Percentiles rank a stretch among this genome's conserved stretches.
Conservation (phyloP, 2,329 filamentous ascomycete genomes). For the Penicillium sp. region DNA sequence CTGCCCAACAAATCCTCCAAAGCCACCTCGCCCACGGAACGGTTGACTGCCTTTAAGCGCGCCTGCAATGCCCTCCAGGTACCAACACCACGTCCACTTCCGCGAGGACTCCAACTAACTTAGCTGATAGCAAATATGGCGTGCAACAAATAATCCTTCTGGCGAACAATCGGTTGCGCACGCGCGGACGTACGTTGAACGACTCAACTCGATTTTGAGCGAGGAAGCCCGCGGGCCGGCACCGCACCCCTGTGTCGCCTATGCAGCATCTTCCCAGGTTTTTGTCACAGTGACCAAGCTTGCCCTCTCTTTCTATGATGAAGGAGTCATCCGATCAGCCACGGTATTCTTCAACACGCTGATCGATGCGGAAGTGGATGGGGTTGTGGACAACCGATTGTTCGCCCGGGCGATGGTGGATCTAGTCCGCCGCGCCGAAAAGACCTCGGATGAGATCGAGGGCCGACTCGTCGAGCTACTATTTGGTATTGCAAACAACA, state of each 20-base stretch:
- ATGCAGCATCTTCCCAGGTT: slow-evolving; percentile 80
- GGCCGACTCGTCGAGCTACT: slow-evolving; percentile 86
- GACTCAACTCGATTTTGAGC: slow-evolving; percentile 66
- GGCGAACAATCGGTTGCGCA: slow-evolving; percentile 53
- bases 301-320: slow-evolving; percentile 77
- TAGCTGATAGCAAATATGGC: slow-evolving; percentile 56
- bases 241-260: slow-evolving; percentile 87
- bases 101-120: slow-evolving; percentile 4
- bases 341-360: slow-evolving; percentile 85
- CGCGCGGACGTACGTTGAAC: slow-evolving; percentile 54
- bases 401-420: slow-evolving; percentile 88
- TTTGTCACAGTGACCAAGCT: slow-evolving; percentile 89
- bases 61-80: slow-evolving; percentile 60
- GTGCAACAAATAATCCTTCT: slow-evolving; percentile 52
- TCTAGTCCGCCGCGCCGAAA: slow-evolving; percentile 69
- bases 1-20: slow-evolving; percentile 52
- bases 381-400: slow-evolving; percentile 79
- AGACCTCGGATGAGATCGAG: slow-evolving; percentile 74
- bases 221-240: slow-evolving; percentile 86
- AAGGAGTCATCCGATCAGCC: slow-evolving; percentile 79
- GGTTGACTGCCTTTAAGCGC: slow-evolving; percentile 60
- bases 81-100: slow-evolving; percentile 4
- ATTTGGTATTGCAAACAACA: slow-evolving; percentile 96
- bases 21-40: slow-evolving; percentile 57
- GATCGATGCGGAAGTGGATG: slow-evolving; percentile 94